A percentile compares a stretch with the other conserved stretches of the same genome.
Evolutionary conservation across 2,329 filamentous ascomycete genomes (phyloP).

Genomic region (Verticillium tricorpus): DNA sequence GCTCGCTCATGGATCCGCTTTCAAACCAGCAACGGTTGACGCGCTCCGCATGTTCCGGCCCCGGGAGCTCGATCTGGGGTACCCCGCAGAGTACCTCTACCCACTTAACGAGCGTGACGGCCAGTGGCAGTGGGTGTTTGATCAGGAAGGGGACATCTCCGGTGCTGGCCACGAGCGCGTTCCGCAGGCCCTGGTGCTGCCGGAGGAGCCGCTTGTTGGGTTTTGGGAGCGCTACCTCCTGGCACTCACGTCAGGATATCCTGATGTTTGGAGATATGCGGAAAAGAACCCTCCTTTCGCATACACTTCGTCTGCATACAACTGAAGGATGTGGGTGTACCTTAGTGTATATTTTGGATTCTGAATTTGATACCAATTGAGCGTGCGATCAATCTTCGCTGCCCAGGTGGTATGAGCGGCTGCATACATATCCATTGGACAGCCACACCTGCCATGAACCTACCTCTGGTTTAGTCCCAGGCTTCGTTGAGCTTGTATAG

Average conservation of each 20-base stretch:
- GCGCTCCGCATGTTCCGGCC: slow-evolving; percentile 3
- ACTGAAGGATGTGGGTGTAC: not conserved
- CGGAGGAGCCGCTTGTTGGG: slow-evolving; percentile 26
- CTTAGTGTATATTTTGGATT: not conserved
- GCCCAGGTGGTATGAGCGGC: too few relatives aligned
- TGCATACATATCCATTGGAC: too few relatives aligned
- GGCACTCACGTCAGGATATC: slow-evolving; percentile 17
- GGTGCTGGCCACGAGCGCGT: slow-evolving; percentile 9
- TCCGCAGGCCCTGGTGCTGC: slow-evolving; percentile 17
- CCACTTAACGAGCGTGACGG: slow-evolving; percentile 18
- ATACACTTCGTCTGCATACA: not conserved
- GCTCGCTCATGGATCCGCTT: slow-evolving; percentile 9
- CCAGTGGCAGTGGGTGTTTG: slow-evolving; percentile 24
- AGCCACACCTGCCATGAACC: too few relatives aligned
- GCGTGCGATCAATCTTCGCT: not conserved
- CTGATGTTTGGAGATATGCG: slow-evolving; percentile 21
- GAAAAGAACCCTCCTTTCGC: slow-evolving; percentile 1
- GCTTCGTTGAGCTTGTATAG: too few relatives aligned
- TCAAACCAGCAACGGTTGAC: slow-evolving; percentile 2
- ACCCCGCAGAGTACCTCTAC: slow-evolving; percentile 17
- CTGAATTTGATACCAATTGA: not conserved
- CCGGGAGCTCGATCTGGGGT: slow-evolving; percentile 14
- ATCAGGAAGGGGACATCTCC: slow-evolving; percentile 9
- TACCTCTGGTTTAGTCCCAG: too few relatives aligned
- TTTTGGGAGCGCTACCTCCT: slow-evolving; percentile 26